These are phyloP conservation scores for Fusarium foetens DNA, from an alignment of 2,329 filamentous ascomycete species.

Conservation along the genomic window DNA sequence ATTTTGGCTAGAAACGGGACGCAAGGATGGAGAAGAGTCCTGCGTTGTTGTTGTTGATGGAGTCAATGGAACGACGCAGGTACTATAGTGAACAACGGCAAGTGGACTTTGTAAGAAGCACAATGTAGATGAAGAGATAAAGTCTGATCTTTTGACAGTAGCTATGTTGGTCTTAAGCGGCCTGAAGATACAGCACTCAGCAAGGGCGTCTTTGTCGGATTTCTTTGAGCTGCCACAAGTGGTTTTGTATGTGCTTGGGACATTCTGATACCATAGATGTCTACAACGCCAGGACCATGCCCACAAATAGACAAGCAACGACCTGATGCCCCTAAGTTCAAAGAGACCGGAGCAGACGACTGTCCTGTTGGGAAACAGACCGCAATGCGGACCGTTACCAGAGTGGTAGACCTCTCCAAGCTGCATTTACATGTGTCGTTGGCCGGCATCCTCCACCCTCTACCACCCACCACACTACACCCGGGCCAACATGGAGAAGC, in stretches of 20 bases:
- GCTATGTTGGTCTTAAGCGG: slow-evolving; percentile 35
- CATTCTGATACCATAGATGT: slow-evolving; percentile 27
- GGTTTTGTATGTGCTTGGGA: slow-evolving; percentile 37
- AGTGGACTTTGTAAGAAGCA: slow-evolving; percentile 15
- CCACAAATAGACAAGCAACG: slow-evolving; percentile 45
- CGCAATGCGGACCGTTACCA: slow-evolving; percentile 36
- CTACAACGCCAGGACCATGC: slow-evolving; percentile 38
- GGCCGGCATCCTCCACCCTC: slow-evolving; percentile 24
- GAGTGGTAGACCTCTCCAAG: slow-evolving; percentile 35
- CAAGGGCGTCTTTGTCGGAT: slow-evolving; percentile 38
- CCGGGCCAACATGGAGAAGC: slow-evolving; percentile 33
- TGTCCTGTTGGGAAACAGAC: slow-evolving; percentile 35
- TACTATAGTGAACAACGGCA: slow-evolving; percentile 1
- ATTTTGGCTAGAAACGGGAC: not conserved
- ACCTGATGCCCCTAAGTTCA: slow-evolving; percentile 33
- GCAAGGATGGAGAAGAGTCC: not conserved
- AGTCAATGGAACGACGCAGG: slow-evolving; percentile 7
- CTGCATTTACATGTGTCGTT: slow-evolving; percentile 45
- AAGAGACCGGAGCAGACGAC: slow-evolving; percentile 27
- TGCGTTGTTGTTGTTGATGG: slow-evolving; percentile 10
- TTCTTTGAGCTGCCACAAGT: slow-evolving; percentile 40
- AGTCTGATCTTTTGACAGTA: slow-evolving; percentile 37
- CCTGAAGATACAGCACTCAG: slow-evolving; percentile 18
- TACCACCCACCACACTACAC: slow-evolving; percentile 21
- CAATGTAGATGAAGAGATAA: slow-evolving; percentile 21